These are phyloP conservation scores for Penicillium olsonii DNA, from an alignment of 2,329 filamentous ascomycete genomes.

Conservation along the genomic window DNA sequence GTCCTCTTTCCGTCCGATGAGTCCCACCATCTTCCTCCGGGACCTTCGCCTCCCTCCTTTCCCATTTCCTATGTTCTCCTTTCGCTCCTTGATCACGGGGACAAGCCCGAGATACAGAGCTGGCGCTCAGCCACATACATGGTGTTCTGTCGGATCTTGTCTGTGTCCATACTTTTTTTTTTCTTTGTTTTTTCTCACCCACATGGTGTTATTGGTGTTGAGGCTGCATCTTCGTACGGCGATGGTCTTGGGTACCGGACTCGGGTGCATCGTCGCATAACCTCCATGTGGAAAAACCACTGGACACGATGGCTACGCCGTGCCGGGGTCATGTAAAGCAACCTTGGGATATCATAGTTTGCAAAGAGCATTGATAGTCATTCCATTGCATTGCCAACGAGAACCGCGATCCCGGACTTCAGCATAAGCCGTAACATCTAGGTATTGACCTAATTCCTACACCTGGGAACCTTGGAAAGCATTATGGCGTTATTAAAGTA, in stretches of 20 bases:
- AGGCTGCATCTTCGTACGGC: slow-evolving; percentile 16
- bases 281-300: not conserved
- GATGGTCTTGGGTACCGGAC: slow-evolving; percentile 7
- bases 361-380: slow-evolving; percentile 9
- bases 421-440: too few species aligned
- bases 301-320: not conserved
- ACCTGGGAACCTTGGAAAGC: too few species aligned
- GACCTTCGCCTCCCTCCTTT: not conserved
- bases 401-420: too few species aligned
- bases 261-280: slow-evolving; percentile 2
- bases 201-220: slow-evolving; percentile 11
- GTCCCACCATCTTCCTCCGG: not conserved
- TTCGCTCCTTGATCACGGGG: slow-evolving; percentile 2
- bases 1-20: not conserved
- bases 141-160: slow-evolving; percentile 9
- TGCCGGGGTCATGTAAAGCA: slow-evolving; percentile 17
- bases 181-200: not conserved
- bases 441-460: too few species aligned
- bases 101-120: slow-evolving; percentile 5
- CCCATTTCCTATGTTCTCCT: slow-evolving; percentile 7
- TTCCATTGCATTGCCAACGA: slow-evolving; percentile 10
- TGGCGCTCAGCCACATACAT: slow-evolving; percentile 16
- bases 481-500: too few species aligned
- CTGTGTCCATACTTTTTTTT: slow-evolving; percentile 20
- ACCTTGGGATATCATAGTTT: slow-evolving; percentile 18